phyloP scores from a whole-genome alignment of 2,329 filamentous ascomycete species.

The Verruconis gallopava region DNA sequence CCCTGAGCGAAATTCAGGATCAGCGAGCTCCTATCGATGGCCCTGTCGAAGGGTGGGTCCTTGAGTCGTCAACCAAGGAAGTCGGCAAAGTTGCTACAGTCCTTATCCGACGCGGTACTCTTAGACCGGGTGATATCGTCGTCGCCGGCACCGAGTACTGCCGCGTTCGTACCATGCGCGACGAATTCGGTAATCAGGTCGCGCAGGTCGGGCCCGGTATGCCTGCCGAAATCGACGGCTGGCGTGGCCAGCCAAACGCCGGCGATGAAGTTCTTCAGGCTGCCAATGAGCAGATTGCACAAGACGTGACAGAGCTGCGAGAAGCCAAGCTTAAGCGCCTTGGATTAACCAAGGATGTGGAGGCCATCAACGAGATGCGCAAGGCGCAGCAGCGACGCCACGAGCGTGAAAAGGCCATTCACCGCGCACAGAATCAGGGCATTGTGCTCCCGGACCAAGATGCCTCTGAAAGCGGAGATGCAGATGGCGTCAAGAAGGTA shows the following conservation, averaged over 20 bases:
- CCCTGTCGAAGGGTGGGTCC: slow-evolving; percentile 79
- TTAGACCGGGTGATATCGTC: slow-evolving; percentile 67
- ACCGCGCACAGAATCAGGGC: slow-evolving; percentile 19
- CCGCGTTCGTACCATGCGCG: slow-evolving; percentile 67
- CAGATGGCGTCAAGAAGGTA: slow-evolving; percentile 41
- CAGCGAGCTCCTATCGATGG: slow-evolving; percentile 68
- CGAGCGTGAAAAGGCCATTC: slow-evolving; percentile 40
- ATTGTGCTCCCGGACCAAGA: slow-evolving; percentile 13
- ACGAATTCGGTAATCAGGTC: slow-evolving; percentile 67
- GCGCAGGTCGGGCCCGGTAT: slow-evolving; percentile 70
- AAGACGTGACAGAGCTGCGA: slow-evolving; percentile 64
- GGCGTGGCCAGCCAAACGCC: slow-evolving; percentile 74
- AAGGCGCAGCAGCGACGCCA: slow-evolving; percentile 45
- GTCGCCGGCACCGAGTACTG: slow-evolving; percentile 85
- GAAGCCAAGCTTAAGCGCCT: slow-evolving; percentile 57
- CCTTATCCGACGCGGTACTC: slow-evolving; percentile 74
- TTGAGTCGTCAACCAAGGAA: slow-evolving; percentile 80
- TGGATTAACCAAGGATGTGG: slow-evolving; percentile 53
- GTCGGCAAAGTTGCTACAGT: slow-evolving; percentile 79
- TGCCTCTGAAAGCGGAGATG: slow-evolving; percentile 23
- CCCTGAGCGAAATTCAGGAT: slow-evolving; percentile 80
- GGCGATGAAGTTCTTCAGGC: slow-evolving; percentile 84
- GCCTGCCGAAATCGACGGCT: slow-evolving; percentile 88
- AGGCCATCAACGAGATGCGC: slow-evolving; percentile 61
- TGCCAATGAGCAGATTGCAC: slow-evolving; percentile 62